Evolutionary conservation across 805 yeast genomes (phyloP).

Genomic region (Lipomyces kockii): DNA sequence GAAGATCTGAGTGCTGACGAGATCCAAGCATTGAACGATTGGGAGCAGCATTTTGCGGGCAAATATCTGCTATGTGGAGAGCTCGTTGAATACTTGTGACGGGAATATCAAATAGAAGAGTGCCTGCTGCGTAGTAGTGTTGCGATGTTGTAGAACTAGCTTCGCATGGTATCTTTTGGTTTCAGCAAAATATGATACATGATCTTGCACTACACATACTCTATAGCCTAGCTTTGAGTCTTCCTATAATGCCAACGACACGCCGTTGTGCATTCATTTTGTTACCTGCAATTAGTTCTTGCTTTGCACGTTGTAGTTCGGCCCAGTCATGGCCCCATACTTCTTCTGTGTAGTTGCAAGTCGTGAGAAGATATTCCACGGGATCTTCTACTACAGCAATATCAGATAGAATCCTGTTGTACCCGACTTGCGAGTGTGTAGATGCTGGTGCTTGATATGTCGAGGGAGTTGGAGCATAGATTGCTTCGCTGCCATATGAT

Average conservation of each 20-base stretch:
- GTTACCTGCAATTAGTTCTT: conserved; percentile 21
- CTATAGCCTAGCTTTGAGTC: conserved; percentile 24
- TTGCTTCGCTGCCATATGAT: conserved; percentile 14
- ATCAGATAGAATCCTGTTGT: conserved; percentile 22
- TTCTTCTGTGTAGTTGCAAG: conserved; percentile 31
- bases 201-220: background rate
- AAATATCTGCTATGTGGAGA: conserved; percentile 85
- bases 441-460: conserved; percentile 13
- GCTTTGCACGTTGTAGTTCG: conserved; percentile 23
- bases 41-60: conserved; percentile 81
- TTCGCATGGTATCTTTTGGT: too few species aligned
- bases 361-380: conserved; percentile 29
- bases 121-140: too few species aligned
- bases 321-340: conserved; percentile 37
- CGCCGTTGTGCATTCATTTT: conserved; percentile 19
- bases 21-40: conserved; percentile 68
- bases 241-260: conserved; percentile 14
- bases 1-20: conserved; percentile 65
- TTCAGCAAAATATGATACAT: background rate
- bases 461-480: conserved; percentile 20
- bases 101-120: background rate
- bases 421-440: conserved; percentile 19
- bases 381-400: conserved; percentile 27
- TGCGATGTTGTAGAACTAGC: too few species aligned
- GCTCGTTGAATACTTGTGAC: conserved; percentile 48